phyloP scores from a whole-genome alignment of 441 rosid genomes.

The Dalechampia spathulata region DNA sequence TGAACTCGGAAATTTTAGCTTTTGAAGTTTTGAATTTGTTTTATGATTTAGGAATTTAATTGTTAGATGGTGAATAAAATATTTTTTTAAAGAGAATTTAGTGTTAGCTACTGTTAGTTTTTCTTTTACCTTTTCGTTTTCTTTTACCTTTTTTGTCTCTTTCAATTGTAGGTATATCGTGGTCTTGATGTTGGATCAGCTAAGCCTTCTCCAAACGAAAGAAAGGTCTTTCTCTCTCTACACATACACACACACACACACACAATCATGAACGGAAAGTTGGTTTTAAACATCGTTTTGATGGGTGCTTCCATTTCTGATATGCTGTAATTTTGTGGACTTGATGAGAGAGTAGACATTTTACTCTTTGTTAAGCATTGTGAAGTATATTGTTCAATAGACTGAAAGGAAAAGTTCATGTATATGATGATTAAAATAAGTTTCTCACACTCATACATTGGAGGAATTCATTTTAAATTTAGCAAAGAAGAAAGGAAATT shows the following conservation, averaged over 20 bases:
- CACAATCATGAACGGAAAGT: no score
- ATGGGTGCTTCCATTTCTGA: background rate
- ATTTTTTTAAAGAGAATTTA: no score
- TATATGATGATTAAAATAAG: background rate
- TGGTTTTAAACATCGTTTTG: background rate
- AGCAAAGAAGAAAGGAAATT: background rate
- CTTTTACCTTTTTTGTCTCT: background rate
- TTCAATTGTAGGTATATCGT: slow-evolving; percentile 48
- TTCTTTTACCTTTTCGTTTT: no score
- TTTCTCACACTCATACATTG: background rate
- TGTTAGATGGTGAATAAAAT: background rate
- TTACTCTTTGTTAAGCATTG: no score
- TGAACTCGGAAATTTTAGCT: no score
- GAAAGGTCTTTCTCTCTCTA: slow-evolving; percentile 53
- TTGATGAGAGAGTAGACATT: no score
- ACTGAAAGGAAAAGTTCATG: background rate
- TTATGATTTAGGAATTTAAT: background rate
- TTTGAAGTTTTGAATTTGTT: no score
- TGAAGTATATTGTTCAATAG: background rate
- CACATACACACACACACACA: no score
- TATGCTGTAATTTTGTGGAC: background rate
- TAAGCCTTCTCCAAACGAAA: slow-evolving; percentile 51
- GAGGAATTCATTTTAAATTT: background rate
- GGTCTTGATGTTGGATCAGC: slow-evolving; percentile 92
- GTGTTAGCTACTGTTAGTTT: no score